Evolutionary conservation across 768 basidiomycete genomes (phyloP).

Genomic region (Kwoniella bestiolae): DNA sequence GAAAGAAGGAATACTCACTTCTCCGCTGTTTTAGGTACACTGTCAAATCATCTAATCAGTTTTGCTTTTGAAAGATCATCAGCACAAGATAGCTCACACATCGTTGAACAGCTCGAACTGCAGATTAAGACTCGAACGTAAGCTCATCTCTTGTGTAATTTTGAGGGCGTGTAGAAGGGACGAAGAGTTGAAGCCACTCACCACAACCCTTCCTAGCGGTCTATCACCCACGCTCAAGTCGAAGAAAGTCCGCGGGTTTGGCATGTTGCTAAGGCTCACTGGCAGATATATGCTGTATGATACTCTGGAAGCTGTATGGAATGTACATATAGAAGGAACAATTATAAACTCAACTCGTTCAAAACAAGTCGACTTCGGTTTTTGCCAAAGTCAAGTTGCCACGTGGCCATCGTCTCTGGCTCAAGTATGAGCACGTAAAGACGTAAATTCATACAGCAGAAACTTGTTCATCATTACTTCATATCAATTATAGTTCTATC

Average conservation of each 20-base stretch:
- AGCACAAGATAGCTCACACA: constrained; percentile 32
- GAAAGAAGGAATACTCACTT: constrained; percentile 64
- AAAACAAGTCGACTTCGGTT: too few species aligned
- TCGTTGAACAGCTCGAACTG: constrained; percentile 72
- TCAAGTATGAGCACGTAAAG: too few species aligned
- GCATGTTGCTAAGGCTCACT: too few species aligned
- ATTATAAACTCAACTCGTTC: too few species aligned
- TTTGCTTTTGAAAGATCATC: not conserved
- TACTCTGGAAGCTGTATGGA: too few species aligned
- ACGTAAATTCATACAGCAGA: too few species aligned
- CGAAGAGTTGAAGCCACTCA: constrained; percentile 28
- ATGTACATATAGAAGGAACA: too few species aligned
- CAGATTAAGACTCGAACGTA: not conserved
- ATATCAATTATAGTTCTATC: too few species aligned
- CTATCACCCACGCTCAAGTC: constrained; percentile 76
- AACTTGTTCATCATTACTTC: too few species aligned
- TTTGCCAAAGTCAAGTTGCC: too few species aligned
- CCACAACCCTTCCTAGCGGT: constrained; percentile 53
- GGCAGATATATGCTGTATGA: too few species aligned
- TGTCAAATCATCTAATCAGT: constrained; percentile 19
- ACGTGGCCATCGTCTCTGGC: too few species aligned
- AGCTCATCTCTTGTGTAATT: not conserved
- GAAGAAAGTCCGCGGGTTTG: constrained; percentile 39
- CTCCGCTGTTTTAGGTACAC: constrained; percentile 71
- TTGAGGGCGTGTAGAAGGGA: not conserved